phyloP scores from a whole-genome alignment of 73 alveolate genomes.

The Paramecium tetraurelia region DNA sequence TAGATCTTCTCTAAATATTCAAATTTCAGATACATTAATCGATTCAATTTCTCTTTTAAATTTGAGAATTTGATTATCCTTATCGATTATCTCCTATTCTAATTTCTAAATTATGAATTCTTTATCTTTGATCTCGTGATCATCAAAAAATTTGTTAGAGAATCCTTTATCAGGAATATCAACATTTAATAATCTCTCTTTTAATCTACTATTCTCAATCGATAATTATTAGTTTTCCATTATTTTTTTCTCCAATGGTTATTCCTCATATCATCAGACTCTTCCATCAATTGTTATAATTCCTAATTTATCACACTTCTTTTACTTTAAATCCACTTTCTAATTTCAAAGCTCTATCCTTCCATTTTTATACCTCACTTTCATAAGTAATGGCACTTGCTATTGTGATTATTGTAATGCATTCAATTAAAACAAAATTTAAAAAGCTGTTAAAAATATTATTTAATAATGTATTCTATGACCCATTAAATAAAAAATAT shows the following conservation, averaged over 20 bases:
- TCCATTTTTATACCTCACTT: conserved; percentile 2
- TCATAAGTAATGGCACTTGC: too few species aligned
- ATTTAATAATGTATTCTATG: neutral
- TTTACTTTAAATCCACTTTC: conserved; percentile 15
- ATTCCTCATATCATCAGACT: conserved; percentile 23
- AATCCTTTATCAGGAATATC: neutral
- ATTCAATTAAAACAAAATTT: neutral
- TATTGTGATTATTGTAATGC: neutral
- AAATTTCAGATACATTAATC: neutral
- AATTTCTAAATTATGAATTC: neutral
- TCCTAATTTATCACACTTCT: neutral
- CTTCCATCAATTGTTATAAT: conserved; percentile 14
- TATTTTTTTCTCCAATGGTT: conserved; percentile 12
- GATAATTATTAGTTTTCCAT: neutral
- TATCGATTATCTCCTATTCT: neutral
- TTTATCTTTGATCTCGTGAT: neutral
- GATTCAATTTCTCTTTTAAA: conserved; percentile 31
- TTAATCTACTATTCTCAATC: neutral
- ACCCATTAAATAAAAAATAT: neutral
- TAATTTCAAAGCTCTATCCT: neutral
- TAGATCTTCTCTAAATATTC: conserved; percentile 39
- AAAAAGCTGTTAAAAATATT: neutral
- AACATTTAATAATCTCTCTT: neutral
- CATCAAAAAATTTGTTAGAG: neutral
- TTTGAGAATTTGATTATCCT: conserved; percentile 5